phyloP scores from a whole-genome alignment of 140 eudicot genomes.

The Bidens hawaiensis region DNA sequence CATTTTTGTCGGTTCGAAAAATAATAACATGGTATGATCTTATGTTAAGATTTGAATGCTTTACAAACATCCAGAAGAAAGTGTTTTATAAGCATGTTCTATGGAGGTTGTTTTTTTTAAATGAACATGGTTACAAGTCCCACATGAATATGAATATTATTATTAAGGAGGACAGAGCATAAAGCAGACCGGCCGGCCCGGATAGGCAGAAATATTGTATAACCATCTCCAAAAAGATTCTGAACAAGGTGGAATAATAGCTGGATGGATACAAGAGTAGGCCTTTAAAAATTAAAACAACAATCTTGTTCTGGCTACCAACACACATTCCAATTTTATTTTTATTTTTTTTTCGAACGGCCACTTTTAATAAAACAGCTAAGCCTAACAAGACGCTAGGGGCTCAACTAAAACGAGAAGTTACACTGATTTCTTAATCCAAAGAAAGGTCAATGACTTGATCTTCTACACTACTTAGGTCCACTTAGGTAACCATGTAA shows the following conservation, averaged over 20 bases:
- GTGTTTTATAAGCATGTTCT: neutral
- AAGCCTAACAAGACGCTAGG: too few relatives aligned
- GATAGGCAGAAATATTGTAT: constrained; percentile 5
- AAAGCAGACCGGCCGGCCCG: constrained; percentile 18
- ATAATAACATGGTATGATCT: neutral
- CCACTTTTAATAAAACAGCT: too few relatives aligned
- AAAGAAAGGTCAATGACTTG: too few relatives aligned
- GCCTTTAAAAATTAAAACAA: too few relatives aligned
- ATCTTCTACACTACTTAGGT: too few relatives aligned
- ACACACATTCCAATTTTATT: too few relatives aligned
- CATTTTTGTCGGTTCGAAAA: constrained; percentile 16
- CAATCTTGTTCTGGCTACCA: too few relatives aligned
- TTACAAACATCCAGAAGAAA: neutral
- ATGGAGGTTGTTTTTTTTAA: neutral
- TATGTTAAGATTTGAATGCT: neutral
- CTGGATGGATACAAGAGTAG: neutral
- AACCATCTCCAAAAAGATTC: constrained; percentile 6
- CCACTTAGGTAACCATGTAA: too few relatives aligned
- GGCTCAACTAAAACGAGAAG: too few relatives aligned
- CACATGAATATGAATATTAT: neutral
- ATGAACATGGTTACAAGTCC: constrained; percentile 12
- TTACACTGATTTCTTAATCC: too few relatives aligned
- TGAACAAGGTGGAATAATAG: constrained; percentile 1
- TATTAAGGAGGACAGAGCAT: constrained; percentile 7
- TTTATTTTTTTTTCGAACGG: too few relatives aligned